Percentiles rank a stretch among this genome's conserved stretches.
phyloP scores from a whole-genome alignment of 495 filamentous ascomycete genomes.

The Achaetomiella virescens region DNA sequence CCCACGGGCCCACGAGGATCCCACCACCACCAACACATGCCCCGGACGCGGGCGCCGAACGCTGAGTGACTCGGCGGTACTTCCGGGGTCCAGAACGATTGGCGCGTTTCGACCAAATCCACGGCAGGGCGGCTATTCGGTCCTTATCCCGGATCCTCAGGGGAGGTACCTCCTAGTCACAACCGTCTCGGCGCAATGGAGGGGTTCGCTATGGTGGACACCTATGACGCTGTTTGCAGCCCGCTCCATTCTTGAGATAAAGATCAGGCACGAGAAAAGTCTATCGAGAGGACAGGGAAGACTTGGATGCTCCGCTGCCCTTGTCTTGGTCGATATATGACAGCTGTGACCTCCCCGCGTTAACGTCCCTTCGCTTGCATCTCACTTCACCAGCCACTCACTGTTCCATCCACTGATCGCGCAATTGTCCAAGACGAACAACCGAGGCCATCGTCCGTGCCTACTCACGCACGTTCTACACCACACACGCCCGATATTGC shows the following conservation, averaged over 20 bases:
- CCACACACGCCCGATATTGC: neutral
- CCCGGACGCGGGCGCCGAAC: slow-evolving; percentile 10
- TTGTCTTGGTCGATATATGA: neutral
- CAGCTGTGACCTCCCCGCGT: neutral
- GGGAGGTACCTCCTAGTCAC: slow-evolving; percentile 16
- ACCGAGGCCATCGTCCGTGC: neutral
- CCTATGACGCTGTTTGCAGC: slow-evolving; percentile 12
- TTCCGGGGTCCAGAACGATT: slow-evolving; percentile 1
- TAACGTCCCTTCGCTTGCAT: neutral
- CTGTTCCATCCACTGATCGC: neutral
- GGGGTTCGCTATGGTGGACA: slow-evolving; percentile 1
- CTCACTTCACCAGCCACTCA: neutral
- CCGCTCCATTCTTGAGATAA: neutral
- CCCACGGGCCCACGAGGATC: neutral
- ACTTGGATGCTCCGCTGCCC: neutral
- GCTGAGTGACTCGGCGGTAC: slow-evolving; percentile 12
- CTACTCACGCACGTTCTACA: neutral
- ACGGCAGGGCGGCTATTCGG: slow-evolving; percentile 16
- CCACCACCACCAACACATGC: neutral
- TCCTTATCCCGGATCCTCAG: slow-evolving; percentile 10
- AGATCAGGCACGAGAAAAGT: neutral
- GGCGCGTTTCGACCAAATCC: neutral
- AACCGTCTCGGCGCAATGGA: slow-evolving; percentile 5
- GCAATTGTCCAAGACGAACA: neutral
- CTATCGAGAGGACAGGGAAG: neutral